Evolutionary conservation across 768 basidiomycete species (phyloP).

Genomic region (Pulveroboletus sp.): DNA sequence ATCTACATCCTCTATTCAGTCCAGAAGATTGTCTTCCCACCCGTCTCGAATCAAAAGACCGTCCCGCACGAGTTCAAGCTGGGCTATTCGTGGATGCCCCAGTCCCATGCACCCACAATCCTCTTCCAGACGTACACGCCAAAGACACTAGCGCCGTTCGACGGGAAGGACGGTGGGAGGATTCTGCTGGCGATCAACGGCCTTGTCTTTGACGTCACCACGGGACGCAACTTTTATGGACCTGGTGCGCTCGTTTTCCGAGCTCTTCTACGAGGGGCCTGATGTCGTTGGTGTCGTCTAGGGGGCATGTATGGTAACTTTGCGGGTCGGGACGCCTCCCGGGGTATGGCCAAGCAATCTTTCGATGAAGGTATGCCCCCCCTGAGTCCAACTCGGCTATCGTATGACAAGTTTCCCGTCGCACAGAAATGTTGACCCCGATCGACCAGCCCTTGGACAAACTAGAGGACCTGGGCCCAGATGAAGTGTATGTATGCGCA

Average conservation of each 20-base stretch:
- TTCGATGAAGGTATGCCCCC: conserved; percentile 76
- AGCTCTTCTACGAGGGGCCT: not conserved
- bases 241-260: conserved; percentile 57
- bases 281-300: conserved; percentile 28
- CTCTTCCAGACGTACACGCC: conserved; percentile 79
- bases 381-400: not conserved
- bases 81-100: conserved; percentile 91
- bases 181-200: conserved; percentile 86
- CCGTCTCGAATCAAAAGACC: conserved; percentile 44
- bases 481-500: conserved; percentile 68
- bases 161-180: conserved; percentile 58
- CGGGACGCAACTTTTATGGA: conserved; percentile 89
- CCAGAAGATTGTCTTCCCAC: conserved; percentile 69
- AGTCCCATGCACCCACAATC: conserved; percentile 71
- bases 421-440: conserved; percentile 83
- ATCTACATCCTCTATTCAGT: conserved; percentile 76
- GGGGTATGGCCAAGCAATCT: conserved; percentile 98
- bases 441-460: conserved; percentile 84
- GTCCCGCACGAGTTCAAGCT: conserved; percentile 71
- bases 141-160: conserved; percentile 63
- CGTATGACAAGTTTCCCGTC: not conserved
- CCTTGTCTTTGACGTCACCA: conserved; percentile 89
- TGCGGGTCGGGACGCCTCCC: conserved; percentile 91
- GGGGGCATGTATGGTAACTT: conserved; percentile 98
- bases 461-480: conserved; percentile 67